Percentiles rank a stretch among this genome's conserved stretches.
Conservation (phyloP, 2,329 filamentous ascomycete genomes). For the Drechslerella coelobrocha region DNA sequence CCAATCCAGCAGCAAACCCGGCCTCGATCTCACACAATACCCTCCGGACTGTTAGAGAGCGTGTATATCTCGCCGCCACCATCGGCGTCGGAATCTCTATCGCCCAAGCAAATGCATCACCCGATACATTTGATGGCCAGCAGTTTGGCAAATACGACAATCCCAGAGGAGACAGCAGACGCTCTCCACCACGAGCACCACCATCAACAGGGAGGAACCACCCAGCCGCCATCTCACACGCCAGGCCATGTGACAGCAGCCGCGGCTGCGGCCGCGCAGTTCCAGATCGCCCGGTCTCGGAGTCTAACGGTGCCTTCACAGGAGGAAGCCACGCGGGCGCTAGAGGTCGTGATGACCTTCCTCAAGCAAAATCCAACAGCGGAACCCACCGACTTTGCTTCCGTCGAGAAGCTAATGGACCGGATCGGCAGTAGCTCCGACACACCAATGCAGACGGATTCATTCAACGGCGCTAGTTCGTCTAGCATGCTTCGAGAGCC, state of each 20-base stretch:
- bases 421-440: conserved; percentile 37
- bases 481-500: conserved; percentile 45
- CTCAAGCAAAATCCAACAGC: conserved; percentile 75
- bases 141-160: conserved; percentile 49
- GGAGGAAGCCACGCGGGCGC: conserved; percentile 82
- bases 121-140: conserved; percentile 41
- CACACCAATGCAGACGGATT: conserved; percentile 61
- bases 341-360: conserved; percentile 81
- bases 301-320: conserved; percentile 67
- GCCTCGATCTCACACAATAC: conserved; percentile 49
- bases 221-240: background rate
- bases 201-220: background rate
- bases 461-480: conserved; percentile 25
- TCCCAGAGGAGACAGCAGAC: conserved; percentile 46
- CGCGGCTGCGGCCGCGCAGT: conserved; percentile 27
- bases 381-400: conserved; percentile 77
- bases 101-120: conserved; percentile 51
- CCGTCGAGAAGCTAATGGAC: conserved; percentile 81
- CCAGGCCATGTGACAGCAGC: conserved; percentile 16
- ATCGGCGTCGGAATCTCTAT: conserved; percentile 49
- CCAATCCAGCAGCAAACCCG: conserved; percentile 47
- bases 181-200: conserved; percentile 27
- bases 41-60: conserved; percentile 40
- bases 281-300: conserved; percentile 51
- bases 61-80: conserved; percentile 48